Conservation (phyloP, 1,139 yeast species). For the Lodderomyces elongisporus region DNA sequence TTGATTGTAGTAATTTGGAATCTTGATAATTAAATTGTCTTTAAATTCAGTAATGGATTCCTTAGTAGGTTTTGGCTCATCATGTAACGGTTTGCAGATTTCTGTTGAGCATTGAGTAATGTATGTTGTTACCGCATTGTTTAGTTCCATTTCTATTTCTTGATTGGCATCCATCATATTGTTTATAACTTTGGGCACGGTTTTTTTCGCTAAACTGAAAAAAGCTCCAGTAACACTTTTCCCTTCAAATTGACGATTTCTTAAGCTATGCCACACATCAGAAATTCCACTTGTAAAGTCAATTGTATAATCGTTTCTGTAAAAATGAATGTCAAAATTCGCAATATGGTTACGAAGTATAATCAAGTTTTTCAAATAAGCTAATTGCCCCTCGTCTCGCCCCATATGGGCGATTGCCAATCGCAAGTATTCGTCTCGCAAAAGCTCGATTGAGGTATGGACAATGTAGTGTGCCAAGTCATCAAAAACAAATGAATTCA, state of each 20-base stretch:
- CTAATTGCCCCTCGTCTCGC: slow-evolving; percentile 57
- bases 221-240: slow-evolving; percentile 36
- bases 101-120: slow-evolving; percentile 35
- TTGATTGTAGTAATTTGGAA: slow-evolving; percentile 53
- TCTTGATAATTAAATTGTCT: slow-evolving; percentile 42
- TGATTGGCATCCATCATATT: slow-evolving; percentile 81
- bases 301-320: slow-evolving; percentile 65
- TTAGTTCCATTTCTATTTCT: slow-evolving; percentile 70
- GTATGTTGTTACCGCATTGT: slow-evolving; percentile 65
- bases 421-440: slow-evolving; percentile 48
- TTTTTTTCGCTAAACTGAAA: slow-evolving; percentile 57
- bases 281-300: slow-evolving; percentile 73
- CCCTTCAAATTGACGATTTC: slow-evolving; percentile 28
- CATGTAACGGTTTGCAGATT: slow-evolving; percentile 29
- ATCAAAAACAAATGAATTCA: slow-evolving; percentile 74
- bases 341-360: slow-evolving; percentile 66
- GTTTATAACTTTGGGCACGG: slow-evolving; percentile 79
- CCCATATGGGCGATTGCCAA: slow-evolving; percentile 36
- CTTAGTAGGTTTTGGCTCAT: slow-evolving; percentile 16
- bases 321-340: slow-evolving; percentile 75
- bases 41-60: slow-evolving; percentile 31
- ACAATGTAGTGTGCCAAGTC: slow-evolving; percentile 86
- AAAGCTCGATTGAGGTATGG: slow-evolving; percentile 64
- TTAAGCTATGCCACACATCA: slow-evolving; percentile 48
- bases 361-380: slow-evolving; percentile 67